phyloP scores from a whole-genome alignment of 2,329 filamentous ascomycete genomes.

The Cyphellophora europaea region DNA sequence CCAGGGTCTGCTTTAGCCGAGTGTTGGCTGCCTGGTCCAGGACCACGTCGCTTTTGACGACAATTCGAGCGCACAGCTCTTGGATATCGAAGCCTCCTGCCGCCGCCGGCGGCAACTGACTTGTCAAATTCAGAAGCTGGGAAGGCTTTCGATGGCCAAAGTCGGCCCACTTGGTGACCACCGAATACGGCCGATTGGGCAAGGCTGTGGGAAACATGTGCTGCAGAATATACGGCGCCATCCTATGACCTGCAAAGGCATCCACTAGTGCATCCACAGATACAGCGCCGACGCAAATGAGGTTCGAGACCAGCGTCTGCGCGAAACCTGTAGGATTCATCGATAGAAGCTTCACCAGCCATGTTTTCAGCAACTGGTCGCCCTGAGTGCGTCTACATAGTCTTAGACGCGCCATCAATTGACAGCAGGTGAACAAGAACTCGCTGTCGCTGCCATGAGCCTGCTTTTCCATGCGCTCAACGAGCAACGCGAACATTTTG shows the following conservation, averaged over 20 bases:
- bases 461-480: constrained; percentile 26
- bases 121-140: not conserved
- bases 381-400: constrained; percentile 34
- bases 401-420: constrained; percentile 33
- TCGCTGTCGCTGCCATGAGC: constrained; percentile 20
- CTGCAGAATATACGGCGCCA: not conserved
- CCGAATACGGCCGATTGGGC: not conserved
- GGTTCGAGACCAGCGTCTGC: constrained; percentile 26
- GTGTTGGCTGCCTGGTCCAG: constrained; percentile 13
- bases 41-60: not conserved
- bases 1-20: constrained; percentile 8
- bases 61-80: not conserved
- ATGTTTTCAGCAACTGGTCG: constrained; percentile 32
- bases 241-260: constrained; percentile 1
- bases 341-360: constrained; percentile 30
- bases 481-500: constrained; percentile 31
- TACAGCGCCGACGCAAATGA: constrained; percentile 37
- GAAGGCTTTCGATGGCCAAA: not conserved
- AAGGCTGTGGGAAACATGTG: not conserved
- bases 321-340: constrained; percentile 25
- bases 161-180: not conserved
- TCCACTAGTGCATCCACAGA: constrained; percentile 30
- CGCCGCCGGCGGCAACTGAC: not conserved
- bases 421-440: constrained; percentile 26
- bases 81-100: not conserved